These are phyloP conservation scores for Tuber umbilicatum DNA, from an alignment of 495 filamentous ascomycete genomes.

Conservation along the genomic window DNA sequence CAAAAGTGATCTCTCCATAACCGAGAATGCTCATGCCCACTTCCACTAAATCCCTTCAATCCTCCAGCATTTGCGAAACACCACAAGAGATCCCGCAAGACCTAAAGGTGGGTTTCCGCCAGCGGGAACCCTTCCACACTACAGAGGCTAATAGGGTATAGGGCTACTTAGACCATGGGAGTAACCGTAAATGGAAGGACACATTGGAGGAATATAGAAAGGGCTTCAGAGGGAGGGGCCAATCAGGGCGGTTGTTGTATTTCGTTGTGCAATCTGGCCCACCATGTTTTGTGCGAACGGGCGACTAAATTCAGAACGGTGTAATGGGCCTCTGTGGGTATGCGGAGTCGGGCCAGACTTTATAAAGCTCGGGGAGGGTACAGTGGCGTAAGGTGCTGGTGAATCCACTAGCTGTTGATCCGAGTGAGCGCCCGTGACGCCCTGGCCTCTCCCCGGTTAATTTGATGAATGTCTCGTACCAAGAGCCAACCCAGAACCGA, in stretches of 20 bases:
- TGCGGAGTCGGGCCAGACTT: too few species aligned
- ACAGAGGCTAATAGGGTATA: background rate
- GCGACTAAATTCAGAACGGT: background rate
- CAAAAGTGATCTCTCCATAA: background rate
- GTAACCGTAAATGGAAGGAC: background rate
- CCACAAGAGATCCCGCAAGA: background rate
- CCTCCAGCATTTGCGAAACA: background rate
- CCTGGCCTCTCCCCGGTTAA: too few species aligned
- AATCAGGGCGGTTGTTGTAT: background rate
- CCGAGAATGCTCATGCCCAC: background rate
- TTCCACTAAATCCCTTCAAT: background rate
- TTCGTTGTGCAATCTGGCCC: background rate
- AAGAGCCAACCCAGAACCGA: too few species aligned
- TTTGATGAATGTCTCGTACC: too few species aligned
- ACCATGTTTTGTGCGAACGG: background rate
- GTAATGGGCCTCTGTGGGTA: background rate
- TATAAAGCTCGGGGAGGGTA: too few species aligned
- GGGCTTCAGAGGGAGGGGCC: background rate
- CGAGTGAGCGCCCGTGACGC: too few species aligned
- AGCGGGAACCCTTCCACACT: background rate
- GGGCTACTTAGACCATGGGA: background rate
- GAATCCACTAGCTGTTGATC: too few species aligned
- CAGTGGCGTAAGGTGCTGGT: too few species aligned
- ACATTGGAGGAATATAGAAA: background rate
- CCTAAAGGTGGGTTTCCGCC: background rate